These are phyloP conservation scores for Phanerochaete sordida DNA, from an alignment of 768 basidiomycete genomes.

Conservation along the genomic window DNA sequence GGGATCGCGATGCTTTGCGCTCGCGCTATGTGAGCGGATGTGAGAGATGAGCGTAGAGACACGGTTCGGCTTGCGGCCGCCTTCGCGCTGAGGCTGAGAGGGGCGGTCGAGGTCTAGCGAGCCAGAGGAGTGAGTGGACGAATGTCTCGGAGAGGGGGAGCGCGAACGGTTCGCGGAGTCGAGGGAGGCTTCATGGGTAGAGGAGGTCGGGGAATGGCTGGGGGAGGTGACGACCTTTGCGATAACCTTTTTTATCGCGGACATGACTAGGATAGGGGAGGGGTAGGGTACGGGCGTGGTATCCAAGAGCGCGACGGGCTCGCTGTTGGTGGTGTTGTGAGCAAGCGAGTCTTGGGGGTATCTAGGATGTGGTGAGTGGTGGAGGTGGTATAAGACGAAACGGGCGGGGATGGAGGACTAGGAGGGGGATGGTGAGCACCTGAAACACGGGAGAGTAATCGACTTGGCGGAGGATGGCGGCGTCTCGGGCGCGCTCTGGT, in stretches of 20 bases:
- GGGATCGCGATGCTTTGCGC: neutral
- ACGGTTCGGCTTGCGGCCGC: neutral
- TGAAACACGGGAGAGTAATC: neutral
- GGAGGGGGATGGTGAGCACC: neutral
- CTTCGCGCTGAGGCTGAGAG: neutral
- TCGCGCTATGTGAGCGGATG: neutral
- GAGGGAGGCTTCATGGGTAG: slow-evolving; percentile 7
- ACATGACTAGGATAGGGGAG: neutral
- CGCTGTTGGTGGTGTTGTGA: no score
- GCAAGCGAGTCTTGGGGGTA: no score
- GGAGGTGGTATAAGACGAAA: neutral
- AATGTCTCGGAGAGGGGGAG: neutral
- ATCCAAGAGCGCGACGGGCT: no score
- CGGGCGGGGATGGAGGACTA: neutral
- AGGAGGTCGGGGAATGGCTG: slow-evolving; percentile 9
- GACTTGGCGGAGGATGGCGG: neutral
- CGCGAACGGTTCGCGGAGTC: slow-evolving; percentile 7
- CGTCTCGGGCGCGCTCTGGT: neutral
- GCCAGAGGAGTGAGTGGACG: neutral
- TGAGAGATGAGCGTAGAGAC: slow-evolving; percentile 3
- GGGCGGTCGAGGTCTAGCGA: neutral
- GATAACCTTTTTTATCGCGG: slow-evolving; percentile 18
- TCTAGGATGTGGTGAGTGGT: neutral
- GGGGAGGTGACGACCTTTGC: slow-evolving; percentile 17
- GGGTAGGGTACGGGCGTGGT: neutral